Base-by-base conservation (phyloP, 345 rosid genomes). In the Brassica carinata region DNA sequence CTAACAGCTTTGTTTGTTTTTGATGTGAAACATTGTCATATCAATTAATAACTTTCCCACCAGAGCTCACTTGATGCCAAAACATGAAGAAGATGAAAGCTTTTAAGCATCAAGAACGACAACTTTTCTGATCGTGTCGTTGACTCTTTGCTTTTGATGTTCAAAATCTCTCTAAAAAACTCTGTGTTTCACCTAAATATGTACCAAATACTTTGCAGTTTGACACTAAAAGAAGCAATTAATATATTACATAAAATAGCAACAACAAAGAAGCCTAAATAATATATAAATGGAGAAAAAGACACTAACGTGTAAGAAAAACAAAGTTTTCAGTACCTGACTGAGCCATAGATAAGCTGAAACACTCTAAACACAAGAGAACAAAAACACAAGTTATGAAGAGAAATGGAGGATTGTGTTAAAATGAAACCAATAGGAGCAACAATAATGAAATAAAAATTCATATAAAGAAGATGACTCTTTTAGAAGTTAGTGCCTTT, bases 301-400 rank as follows among this genome's bases (percentile, higher is more conserved):
- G 40, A 40, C 43, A 64, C 73, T 15, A 69, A 81, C 76, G 48
- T 75, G 64, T 14, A 40, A 34, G 65, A 71, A 64, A 62, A 69
- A 15, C 71, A 69, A 81, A 34, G 38, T 26, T 40, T 48, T 58
- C 62, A 74, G 58, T 34, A 87, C 92, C 90, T 83, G 85, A 34
- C 68, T 70, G 72, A 85, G 77, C 87, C 90, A 81, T 89, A 86
- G 78, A 67, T 64, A 75, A 75, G 33, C 68, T 40, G 72, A 76
- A 82, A 77, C 76, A 75, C 81, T 76, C 68, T 77, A 68, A 78
- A 53, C 30, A 82, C 74, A 80, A 63, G 76, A 78, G 74, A 63
- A 64, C 72, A 64, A 69, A 67, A 74, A 73, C 77, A 76, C 75
- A 75, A 11, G 73, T 58, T 73, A 27, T 9, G 78, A 36, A 65